phyloP scores from a whole-genome alignment of 371 early-diverging fungal species.

The Haplosporangium sp. region DNA sequence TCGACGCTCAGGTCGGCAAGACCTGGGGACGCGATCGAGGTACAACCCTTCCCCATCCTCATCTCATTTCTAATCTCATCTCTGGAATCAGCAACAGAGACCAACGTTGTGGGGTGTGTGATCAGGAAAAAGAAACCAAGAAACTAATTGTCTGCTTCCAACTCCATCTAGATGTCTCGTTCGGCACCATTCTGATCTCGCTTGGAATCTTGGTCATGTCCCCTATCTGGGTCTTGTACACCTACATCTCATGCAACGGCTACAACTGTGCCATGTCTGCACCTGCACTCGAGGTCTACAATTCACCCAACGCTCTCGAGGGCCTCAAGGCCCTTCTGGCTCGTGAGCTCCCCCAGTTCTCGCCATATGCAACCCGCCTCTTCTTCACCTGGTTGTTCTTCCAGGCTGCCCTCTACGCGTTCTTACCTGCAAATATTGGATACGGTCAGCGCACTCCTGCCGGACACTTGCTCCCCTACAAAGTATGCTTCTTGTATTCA shows the following conservation, averaged over 20 bases:
- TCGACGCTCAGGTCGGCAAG: conserved; percentile 61
- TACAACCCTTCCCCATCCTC: conserved; percentile 13
- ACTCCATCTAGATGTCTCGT: conserved; percentile 59
- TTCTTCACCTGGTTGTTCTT: conserved; percentile 76
- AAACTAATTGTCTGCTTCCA: not conserved
- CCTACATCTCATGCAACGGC: conserved; percentile 72
- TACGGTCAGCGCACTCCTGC: conserved; percentile 87
- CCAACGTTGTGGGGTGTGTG: not conserved
- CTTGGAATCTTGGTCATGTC: conserved; percentile 65
- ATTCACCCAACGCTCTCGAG: conserved; percentile 28
- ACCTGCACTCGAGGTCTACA: conserved; percentile 61
- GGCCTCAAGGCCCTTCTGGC: conserved; percentile 34
- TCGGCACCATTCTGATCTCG: conserved; percentile 61
- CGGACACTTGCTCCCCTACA: conserved; percentile 77
- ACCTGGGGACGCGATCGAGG: conserved; percentile 70
- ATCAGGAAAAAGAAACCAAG: not conserved
- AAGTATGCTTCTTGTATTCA: conserved; percentile 37
- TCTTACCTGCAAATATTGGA: conserved; percentile 75
- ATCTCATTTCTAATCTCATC: not conserved
- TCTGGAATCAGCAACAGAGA: not conserved
- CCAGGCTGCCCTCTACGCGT: conserved; percentile 74
- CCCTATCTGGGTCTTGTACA: conserved; percentile 74
- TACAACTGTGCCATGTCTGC: conserved; percentile 72
- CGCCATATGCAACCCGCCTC: conserved; percentile 62
- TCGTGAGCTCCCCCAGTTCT: conserved; percentile 56